Evolutionary conservation across 1,139 yeast species (phyloP).

Genomic region (Kodamaea sp.): DNA sequence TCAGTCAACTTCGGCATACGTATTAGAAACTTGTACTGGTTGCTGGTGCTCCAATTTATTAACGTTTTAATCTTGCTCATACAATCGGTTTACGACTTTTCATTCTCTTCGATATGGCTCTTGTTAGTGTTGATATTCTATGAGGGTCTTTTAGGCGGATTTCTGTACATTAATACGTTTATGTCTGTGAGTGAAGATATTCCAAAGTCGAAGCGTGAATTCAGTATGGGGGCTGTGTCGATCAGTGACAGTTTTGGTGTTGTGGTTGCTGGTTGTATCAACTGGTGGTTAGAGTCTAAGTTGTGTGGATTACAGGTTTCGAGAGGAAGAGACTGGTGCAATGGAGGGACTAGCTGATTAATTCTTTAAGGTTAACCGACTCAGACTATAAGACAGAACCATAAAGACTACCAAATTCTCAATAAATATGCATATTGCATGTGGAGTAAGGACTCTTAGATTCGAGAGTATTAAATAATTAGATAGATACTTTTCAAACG

Average conservation of each 20-base stretch:
- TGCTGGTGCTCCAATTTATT: constrained; percentile 66
- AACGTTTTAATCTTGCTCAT: constrained; percentile 59
- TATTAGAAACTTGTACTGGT: constrained; percentile 55
- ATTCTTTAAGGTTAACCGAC: not conserved
- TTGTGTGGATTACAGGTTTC: constrained; percentile 65
- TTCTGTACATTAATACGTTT: constrained; percentile 86
- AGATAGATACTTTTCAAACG: too few relatives aligned
- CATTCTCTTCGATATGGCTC: constrained; percentile 57
- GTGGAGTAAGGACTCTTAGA: too few relatives aligned
- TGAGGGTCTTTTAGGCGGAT: constrained; percentile 90
- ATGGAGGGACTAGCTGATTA: constrained; percentile 2
- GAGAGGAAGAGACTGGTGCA: constrained; percentile 70
- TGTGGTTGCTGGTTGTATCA: constrained; percentile 75
- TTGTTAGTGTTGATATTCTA: constrained; percentile 68
- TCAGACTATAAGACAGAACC: too few relatives aligned
- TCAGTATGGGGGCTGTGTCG: constrained; percentile 91
- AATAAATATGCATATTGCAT: too few relatives aligned
- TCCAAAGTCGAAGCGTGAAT: constrained; percentile 62
- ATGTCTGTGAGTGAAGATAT: constrained; percentile 70
- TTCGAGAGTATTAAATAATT: too few relatives aligned
- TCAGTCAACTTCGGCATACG: constrained; percentile 68
- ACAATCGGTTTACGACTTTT: constrained; percentile 67
- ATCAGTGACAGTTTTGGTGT: constrained; percentile 90
- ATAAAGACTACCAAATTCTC: too few relatives aligned
- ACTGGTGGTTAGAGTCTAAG: constrained; percentile 69